Percentiles rank a stretch among this genome's conserved stretches.
phyloP scores from a whole-genome alignment of 2,329 filamentous ascomycete species.

The Cryoendolithus antarcticus region DNA sequence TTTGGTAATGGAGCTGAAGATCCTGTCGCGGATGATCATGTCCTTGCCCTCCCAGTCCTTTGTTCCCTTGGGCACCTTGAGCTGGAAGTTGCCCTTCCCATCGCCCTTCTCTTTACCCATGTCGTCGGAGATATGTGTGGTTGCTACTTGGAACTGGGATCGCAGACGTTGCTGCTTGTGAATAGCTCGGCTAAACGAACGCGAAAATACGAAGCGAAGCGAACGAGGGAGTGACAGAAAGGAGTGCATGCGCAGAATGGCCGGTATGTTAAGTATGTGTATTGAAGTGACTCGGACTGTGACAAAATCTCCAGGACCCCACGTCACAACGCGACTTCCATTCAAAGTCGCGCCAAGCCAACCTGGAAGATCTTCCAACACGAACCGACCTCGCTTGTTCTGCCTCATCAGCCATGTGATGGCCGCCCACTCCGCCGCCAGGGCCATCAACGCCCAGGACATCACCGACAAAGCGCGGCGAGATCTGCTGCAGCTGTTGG shows the following conservation, averaged over 20 bases:
- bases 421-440: conserved; percentile 41
- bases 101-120: conserved; percentile 36
- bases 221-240: too few relatives aligned
- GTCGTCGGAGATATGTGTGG: conserved; percentile 16
- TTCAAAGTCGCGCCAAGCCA: too few relatives aligned
- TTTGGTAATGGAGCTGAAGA: conserved; percentile 61
- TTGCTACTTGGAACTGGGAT: neutral
- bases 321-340: too few relatives aligned
- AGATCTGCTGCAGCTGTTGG: conserved; percentile 79
- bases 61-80: conserved; percentile 86
- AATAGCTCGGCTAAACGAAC: too few relatives aligned
- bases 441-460: conserved; percentile 59
- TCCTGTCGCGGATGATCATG: conserved; percentile 68
- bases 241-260: too few relatives aligned
- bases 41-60: conserved; percentile 73
- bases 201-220: too few relatives aligned
- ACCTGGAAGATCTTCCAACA: too few relatives aligned
- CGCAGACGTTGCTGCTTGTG: too few relatives aligned
- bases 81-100: conserved; percentile 37
- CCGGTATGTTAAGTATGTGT: too few relatives aligned
- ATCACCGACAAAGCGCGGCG: conserved; percentile 73
- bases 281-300: too few relatives aligned
- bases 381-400: too few relatives aligned
- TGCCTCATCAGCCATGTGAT: conserved; percentile 16
- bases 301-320: too few relatives aligned